These are phyloP conservation scores for Euphorbia tirucalli DNA, from an alignment of 345 rosid genomes.

Conservation along the genomic window DNA sequence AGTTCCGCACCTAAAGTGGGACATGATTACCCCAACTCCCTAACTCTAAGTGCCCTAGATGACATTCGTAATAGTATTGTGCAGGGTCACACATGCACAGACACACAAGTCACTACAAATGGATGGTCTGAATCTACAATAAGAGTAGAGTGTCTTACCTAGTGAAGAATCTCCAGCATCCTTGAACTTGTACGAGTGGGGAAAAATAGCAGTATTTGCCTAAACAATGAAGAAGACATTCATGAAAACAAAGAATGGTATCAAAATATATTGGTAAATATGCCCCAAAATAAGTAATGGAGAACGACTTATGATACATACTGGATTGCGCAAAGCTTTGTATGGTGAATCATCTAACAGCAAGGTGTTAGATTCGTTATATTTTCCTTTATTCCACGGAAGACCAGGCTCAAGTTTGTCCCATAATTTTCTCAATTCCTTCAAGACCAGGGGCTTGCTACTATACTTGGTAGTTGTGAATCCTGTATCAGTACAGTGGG, in stretches of 20 bases:
- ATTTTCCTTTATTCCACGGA: conserved; percentile 24
- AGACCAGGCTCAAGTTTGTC: conserved; percentile 8
- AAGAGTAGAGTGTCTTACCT: conserved; percentile 47
- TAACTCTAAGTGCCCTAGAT: background rate
- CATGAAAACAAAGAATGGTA: conserved; percentile 8
- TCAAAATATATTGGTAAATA: background rate
- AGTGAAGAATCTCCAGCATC: conserved; percentile 50
- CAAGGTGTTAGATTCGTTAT: conserved; percentile 27
- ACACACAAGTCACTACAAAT: background rate
- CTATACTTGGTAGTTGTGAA: conserved; percentile 21
- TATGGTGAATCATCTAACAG: conserved; percentile 35
- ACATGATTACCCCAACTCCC: background rate
- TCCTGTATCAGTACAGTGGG: conserved; percentile 26
- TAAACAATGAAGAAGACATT: conserved; percentile 27
- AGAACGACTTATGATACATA: conserved; percentile 3
- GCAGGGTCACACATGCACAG: background rate
- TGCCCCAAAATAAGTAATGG: background rate
- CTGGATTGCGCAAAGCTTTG: conserved; percentile 34
- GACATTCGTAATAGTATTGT: background rate
- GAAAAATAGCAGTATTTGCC: conserved; percentile 79
- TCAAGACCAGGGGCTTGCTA: conserved; percentile 25
- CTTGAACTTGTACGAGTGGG: conserved; percentile 47
- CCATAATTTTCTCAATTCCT: conserved; percentile 29
- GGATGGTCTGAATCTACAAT: background rate
- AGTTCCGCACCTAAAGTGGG: background rate